A percentile compares a stretch with the other conserved stretches of the same genome.
These are phyloP conservation scores for Paraconiothyrium sp. DNA, from an alignment of 2,329 filamentous ascomycete species.

Conservation along the genomic window DNA sequence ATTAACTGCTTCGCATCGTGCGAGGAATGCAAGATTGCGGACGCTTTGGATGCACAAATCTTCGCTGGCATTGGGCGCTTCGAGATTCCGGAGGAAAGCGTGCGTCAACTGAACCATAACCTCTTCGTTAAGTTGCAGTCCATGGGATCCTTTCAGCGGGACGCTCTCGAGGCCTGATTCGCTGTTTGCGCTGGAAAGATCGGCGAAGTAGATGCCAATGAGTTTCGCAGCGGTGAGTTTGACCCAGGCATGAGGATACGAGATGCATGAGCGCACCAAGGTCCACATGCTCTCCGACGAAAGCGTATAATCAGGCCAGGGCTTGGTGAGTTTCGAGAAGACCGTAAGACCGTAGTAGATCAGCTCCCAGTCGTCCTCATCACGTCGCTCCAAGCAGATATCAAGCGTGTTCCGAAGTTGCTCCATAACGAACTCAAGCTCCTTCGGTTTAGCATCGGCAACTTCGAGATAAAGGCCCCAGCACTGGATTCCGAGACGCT, in stretches of 20 bases:
- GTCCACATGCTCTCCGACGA: constrained; percentile 75
- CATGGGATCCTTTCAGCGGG: constrained; percentile 74
- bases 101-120: constrained; percentile 69
- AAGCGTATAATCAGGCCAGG: constrained; percentile 71
- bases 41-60: constrained; percentile 80
- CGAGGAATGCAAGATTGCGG: constrained; percentile 85
- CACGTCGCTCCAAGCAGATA: constrained; percentile 61
- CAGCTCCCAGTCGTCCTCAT: constrained; percentile 73
- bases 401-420: constrained; percentile 62
- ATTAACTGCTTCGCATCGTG: constrained; percentile 70
- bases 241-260: constrained; percentile 76
- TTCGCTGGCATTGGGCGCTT: constrained; percentile 72
- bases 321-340: constrained; percentile 72
- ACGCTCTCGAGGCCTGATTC: constrained; percentile 63
- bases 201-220: constrained; percentile 78
- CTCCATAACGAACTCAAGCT: constrained; percentile 68
- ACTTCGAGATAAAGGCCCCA: constrained; percentile 86
- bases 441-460: constrained; percentile 69
- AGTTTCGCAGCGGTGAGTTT: constrained; percentile 80
- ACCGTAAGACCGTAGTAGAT: constrained; percentile 78
- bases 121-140: constrained; percentile 71
- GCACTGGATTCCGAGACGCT: constrained; percentile 78
- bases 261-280: constrained; percentile 72
- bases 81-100: constrained; percentile 68
- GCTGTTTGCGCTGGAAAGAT: constrained; percentile 74